Percentiles rank a stretch among this genome's conserved stretches.
These are phyloP conservation scores for Athelia psychrophila DNA, from an alignment of 1,284 basidiomycete species.

Conservation along the genomic window DNA sequence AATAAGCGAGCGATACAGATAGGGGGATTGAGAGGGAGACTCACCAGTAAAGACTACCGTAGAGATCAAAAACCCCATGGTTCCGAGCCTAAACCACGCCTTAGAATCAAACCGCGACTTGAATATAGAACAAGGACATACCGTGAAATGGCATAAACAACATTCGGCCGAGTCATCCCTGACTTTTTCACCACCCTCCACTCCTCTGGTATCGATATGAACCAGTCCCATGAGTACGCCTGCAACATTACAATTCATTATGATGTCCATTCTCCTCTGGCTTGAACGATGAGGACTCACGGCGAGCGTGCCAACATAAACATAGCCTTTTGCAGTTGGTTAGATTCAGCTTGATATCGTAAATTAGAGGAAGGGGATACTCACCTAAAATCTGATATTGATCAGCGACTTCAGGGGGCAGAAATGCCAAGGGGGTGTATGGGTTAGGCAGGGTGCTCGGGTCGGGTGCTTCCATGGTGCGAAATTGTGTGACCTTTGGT, in stretches of 20 bases:
- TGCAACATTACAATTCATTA: neutral
- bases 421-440: neutral
- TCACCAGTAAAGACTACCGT: neutral
- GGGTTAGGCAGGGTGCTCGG: neutral
- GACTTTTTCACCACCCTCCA: neutral
- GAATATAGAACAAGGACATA: neutral
- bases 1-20: neutral
- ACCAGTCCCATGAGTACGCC: neutral
- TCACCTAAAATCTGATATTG: neutral
- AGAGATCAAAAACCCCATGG: neutral
- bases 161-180: neutral
- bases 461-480: too few species aligned
- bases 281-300: neutral
- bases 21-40: neutral
- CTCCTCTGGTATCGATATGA: neutral
- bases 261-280: neutral
- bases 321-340: too few species aligned
- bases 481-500: too few species aligned
- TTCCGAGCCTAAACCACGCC: neutral
- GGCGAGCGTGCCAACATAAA: neutral
- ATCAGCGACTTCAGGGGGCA: neutral
- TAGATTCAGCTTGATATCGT: too few species aligned
- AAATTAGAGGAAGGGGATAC: too few species aligned
- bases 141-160: neutral
- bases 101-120: neutral